Evolutionary conservation across 768 basidiomycete species (phyloP), one percentile per base, ranked within the genome.

Genomic region (Cystobasidium ongulense): DNA sequence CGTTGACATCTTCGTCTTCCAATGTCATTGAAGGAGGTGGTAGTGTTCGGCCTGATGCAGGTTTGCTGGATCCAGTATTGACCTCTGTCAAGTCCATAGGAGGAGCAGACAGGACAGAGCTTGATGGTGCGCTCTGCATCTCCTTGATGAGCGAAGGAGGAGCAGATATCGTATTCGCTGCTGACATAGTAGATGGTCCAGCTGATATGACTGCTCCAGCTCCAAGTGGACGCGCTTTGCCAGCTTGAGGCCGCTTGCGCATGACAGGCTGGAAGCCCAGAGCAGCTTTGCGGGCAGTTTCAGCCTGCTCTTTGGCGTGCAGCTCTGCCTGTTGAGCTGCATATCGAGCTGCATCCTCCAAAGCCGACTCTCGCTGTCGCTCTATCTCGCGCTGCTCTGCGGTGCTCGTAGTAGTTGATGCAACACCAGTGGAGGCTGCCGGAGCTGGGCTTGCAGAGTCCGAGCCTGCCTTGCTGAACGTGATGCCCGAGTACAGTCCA

Each of bases 1-100:
- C 75, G 27, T 75, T 75, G 21, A 75, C 54, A 54, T 75, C 75
- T 36, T 74, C 74, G 35, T 61, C 73, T 29, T 74, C 61, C 11
- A 75, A 38, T 18, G 74, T 75, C 72, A 75, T 59, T 1, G 65
- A 39, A 17, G 74, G 74, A 23, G 74, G 74, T 33, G 63, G 67
- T 10, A 71, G 25, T 17, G 33, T 46, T 17, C n/a, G 8, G n/a
- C 53, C 50, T 50, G 39, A 10, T 64, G 63, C 21, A 43, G 46
- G 31, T 3, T 3, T 59, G 7, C 41, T 52, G 7, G 41, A 8
- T 4, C 8, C 2, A 15, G 53, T 33, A 31, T 52, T 21, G 33
- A 43, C 10, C 15, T 31, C 29, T 3, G 4, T 41, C 27, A 52
- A 7, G 21, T 11, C 36, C 46, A 52, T 35, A 11, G 66, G 38